A percentile compares a stretch with the other conserved stretches of the same genome.
Conservation (phyloP, 306 rosid genomes). For the Cucurbita moschata region DNA sequence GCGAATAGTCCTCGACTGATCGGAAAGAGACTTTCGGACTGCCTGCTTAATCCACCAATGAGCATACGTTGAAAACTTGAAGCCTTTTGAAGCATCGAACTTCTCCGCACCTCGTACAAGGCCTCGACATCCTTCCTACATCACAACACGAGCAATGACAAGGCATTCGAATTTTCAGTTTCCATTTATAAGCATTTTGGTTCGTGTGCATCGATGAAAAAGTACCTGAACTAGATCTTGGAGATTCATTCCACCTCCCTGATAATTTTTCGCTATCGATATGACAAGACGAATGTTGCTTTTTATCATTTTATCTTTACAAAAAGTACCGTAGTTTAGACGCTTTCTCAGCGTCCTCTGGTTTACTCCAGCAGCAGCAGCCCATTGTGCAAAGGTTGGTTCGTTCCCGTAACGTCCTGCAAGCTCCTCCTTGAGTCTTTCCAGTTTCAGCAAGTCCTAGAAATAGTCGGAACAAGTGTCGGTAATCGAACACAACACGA, state of each 20-base stretch:
- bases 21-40: conserved; percentile 75
- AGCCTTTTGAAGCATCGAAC: conserved; percentile 92
- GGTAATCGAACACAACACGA: conserved; percentile 9
- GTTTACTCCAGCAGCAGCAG: conserved; percentile 83
- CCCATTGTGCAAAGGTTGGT: conserved; percentile 84
- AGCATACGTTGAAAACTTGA: conserved; percentile 96
- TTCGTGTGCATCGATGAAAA: neutral
- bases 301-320: conserved; percentile 93
- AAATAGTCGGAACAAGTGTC: conserved; percentile 15
- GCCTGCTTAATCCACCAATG: conserved; percentile 99
- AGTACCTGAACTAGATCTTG: conserved; percentile 96
- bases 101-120: conserved; percentile 84
- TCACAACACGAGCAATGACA: neutral
- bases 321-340: conserved; percentile 50
- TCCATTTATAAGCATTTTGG: neutral
- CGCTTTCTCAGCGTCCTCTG: conserved; percentile 66
- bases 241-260: conserved; percentile 84
- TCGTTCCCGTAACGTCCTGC: conserved; percentile 52
- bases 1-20: conserved; percentile 84
- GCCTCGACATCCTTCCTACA: conserved; percentile 94
- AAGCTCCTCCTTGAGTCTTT: conserved; percentile 69
- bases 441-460: conserved; percentile 76
- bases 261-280: conserved; percentile 87
- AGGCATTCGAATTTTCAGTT: neutral
- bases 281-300: conserved; percentile 90